A percentile compares a stretch with the other conserved stretches of the same genome.
These are phyloP conservation scores for Chaetoceros tenuissimus DNA, from an alignment of 108 stramenopile genomes.

Conservation along the genomic window DNA sequence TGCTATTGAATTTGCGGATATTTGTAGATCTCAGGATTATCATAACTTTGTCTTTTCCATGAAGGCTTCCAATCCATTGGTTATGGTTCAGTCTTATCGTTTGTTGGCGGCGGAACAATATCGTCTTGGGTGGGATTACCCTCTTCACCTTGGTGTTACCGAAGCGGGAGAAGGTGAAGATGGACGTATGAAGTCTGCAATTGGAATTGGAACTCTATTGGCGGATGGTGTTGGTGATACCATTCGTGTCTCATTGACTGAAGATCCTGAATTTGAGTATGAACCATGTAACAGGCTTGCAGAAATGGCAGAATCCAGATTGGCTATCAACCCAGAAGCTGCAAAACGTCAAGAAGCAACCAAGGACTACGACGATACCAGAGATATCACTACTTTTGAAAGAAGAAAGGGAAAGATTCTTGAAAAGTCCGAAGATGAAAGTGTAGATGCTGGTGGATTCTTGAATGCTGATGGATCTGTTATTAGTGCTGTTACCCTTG, in stretches of 20 bases:
- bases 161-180: slow-evolving; percentile 99
- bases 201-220: slow-evolving; percentile 93
- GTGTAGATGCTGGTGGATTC: slow-evolving; percentile 76
- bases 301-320: slow-evolving; percentile 63
- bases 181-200: slow-evolving; percentile 96
- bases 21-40: slow-evolving; percentile 88
- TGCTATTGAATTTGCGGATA: slow-evolving; percentile 95
- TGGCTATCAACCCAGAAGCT: slow-evolving; percentile 64
- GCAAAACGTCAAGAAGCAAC: slow-evolving; percentile 57
- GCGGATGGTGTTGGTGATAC: slow-evolving; percentile 96
- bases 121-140: slow-evolving; percentile 92
- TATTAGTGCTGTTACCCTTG: slow-evolving; percentile 56
- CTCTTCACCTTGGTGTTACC: slow-evolving; percentile 94
- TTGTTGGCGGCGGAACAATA: slow-evolving; percentile 89
- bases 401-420: slow-evolving; percentile 67
- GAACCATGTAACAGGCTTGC: slow-evolving; percentile 88
- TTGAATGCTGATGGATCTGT: slow-evolving; percentile 87
- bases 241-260: slow-evolving; percentile 92
- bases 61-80: slow-evolving; percentile 97
- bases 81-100: slow-evolving; percentile 95
- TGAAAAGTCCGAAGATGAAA: slow-evolving; percentile 64
- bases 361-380: slow-evolving; percentile 67
- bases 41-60: slow-evolving; percentile 99
- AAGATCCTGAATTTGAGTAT: slow-evolving; percentile 95
- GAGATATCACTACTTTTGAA: slow-evolving; percentile 70